Percentiles rank a stretch among this genome's conserved stretches.
Evolutionary conservation across 352 stramenopile genomes (phyloP).

Genomic region (Halophytophthora batemanensis): DNA sequence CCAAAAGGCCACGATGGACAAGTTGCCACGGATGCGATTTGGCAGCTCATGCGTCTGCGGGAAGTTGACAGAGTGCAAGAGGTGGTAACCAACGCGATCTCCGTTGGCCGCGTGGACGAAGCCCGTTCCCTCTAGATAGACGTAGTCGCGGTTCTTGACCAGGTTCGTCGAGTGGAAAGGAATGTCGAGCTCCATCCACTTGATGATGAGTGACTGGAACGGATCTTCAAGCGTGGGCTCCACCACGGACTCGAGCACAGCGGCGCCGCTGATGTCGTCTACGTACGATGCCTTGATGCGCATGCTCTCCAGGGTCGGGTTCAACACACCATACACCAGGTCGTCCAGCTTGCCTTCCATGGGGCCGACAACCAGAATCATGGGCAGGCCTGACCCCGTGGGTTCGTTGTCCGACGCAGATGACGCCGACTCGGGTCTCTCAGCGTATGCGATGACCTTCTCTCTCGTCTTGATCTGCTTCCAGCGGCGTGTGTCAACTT

Average conservation of each 20-base stretch:
- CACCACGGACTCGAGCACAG: slow-evolving; percentile 36
- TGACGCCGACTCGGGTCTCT: slow-evolving; percentile 7
- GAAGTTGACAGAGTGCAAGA: slow-evolving; percentile 21
- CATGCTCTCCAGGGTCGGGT: slow-evolving; percentile 23
- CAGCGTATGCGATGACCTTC: not conserved
- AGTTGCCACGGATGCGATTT: slow-evolving; percentile 27
- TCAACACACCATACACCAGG: slow-evolving; percentile 38
- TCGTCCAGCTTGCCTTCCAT: slow-evolving; percentile 30
- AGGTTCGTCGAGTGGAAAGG: slow-evolving; percentile 15
- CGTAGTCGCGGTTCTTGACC: slow-evolving; percentile 18
- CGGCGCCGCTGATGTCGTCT: no score
- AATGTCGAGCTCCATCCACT: slow-evolving; percentile 33
- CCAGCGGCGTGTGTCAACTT: no score
- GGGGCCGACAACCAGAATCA: slow-evolving; percentile 22
- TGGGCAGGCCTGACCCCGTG: slow-evolving; percentile 13
- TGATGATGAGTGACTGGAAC: slow-evolving; percentile 31
- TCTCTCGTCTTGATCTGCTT: not conserved
- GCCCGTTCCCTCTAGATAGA: slow-evolving; percentile 20
- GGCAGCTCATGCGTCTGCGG: slow-evolving; percentile 13
- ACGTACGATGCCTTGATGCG: no score
- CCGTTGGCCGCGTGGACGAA: slow-evolving; percentile 9
- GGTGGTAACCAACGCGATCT: slow-evolving; percentile 18
- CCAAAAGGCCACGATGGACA: slow-evolving; percentile 37
- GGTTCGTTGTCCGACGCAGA: slow-evolving; percentile 10
- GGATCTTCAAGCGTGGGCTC: slow-evolving; percentile 40